A percentile compares a stretch with the other conserved stretches of the same genome.
Evolutionary conservation across 306 rosid species (phyloP).

Genomic region (Rosa rugosa): DNA sequence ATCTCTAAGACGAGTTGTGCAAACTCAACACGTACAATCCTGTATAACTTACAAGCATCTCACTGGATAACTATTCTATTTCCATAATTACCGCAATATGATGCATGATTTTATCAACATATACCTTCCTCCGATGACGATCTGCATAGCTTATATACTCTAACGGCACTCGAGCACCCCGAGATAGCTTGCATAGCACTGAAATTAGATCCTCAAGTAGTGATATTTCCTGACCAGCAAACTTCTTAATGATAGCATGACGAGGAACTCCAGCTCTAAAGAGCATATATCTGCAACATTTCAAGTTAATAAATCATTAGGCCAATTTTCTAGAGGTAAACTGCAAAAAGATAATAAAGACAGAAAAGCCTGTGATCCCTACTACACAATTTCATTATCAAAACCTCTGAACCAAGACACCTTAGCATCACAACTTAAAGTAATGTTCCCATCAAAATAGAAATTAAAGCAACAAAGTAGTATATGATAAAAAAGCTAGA

Average conservation of each 20-base stretch:
- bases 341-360: background rate
- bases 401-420: background rate
- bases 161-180: conserved; percentile 87
- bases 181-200: conserved; percentile 71
- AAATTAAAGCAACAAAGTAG: background rate
- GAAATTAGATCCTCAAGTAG: conserved; percentile 63
- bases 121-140: conserved; percentile 93
- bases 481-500: background rate
- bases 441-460: background rate
- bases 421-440: background rate
- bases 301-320: conserved; percentile 18
- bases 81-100: background rate
- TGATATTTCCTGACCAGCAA: conserved; percentile 91
- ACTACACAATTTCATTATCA: background rate
- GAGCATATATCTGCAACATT: conserved; percentile 78
- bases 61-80: conserved; percentile 8
- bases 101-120: conserved; percentile 19
- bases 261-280: conserved; percentile 93
- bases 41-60: background rate
- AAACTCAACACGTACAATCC: background rate
- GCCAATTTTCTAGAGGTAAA: conserved; percentile 12
- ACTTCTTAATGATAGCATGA: conserved; percentile 89
- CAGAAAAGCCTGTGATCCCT: background rate
- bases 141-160: conserved; percentile 76
- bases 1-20: too few relatives aligned